Conservation (phyloP, 2,329 filamentous ascomycete species). For the Harringtonia aguacate region DNA sequence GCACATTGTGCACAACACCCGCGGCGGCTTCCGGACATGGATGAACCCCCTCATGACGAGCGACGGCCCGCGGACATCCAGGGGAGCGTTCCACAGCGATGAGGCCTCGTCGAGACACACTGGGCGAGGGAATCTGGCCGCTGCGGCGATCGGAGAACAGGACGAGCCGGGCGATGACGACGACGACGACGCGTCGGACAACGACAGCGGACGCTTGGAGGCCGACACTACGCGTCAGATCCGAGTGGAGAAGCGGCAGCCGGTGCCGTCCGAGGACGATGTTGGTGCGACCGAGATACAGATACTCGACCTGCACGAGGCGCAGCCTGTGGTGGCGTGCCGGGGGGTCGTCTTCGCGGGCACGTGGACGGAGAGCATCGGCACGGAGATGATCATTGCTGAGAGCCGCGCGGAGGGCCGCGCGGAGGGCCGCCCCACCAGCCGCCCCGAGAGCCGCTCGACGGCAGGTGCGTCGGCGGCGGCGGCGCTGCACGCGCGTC, state of each 20-base stretch:
- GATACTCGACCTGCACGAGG: constrained; percentile 70
- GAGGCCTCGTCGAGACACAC: constrained; percentile 7
- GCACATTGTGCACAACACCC: constrained; percentile 23
- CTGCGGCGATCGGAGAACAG: too few species aligned
- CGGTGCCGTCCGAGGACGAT: constrained; percentile 9
- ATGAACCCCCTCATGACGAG: constrained; percentile 17
- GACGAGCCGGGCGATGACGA: constrained; percentile 15
- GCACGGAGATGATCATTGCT: constrained; percentile 71
- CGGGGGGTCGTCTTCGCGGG: constrained; percentile 69
- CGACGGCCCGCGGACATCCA: constrained; percentile 9
- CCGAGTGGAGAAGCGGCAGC: background rate
- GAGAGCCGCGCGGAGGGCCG: constrained; percentile 23
- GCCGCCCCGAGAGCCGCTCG: background rate
- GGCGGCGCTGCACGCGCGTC: background rate
- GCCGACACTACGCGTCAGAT: background rate
- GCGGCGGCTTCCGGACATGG: constrained; percentile 34
- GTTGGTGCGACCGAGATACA: constrained; percentile 48
- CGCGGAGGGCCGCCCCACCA: too few species aligned
- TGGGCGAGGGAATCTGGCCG: background rate
- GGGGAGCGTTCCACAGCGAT: too few species aligned
- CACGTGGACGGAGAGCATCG: constrained; percentile 71
- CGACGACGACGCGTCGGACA: constrained; percentile 14
- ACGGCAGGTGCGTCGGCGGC: background rate
- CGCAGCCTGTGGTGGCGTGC: constrained; percentile 70
- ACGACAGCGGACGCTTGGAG: background rate